Evolutionary conservation across 768 basidiomycete species (phyloP), one percentile per base, ranked within the genome.

Genomic region (Pulveroboletus ravenelii): DNA sequence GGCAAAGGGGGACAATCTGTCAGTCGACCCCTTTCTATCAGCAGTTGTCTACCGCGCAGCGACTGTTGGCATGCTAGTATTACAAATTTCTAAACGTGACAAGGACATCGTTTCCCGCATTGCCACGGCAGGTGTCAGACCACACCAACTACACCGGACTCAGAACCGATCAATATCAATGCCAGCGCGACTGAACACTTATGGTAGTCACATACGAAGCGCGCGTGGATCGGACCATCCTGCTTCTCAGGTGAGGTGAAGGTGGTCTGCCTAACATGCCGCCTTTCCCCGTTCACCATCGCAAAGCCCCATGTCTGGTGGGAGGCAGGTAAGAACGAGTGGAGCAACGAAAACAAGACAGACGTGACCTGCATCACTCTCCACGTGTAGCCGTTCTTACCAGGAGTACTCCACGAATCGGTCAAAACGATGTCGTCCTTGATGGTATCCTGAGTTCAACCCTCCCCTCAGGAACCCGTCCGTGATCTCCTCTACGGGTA

Each of bases 121-220:
- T 35, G 42, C 6, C 10, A 17, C 17, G 23, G 20, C 18, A 20
- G 31, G 18, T 5, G 20, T 63, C 45, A 65, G 31, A 48, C 10
- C 12, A 47, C 15, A 12, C 59, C 62, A 2, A 58, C 67, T 67
- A 29, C 20, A 12, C 13, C 18, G 8, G 2, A 30, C 38, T 67
- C 47, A 62, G 60, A 47, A 52, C 25, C n/a, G 20, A 23, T 23
- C 20, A 23, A 23, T n/a, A 41, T 5, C 20, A 35, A 27, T 9
- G 10, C 18, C 10, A 48, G 18, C 17, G n/a, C 20, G 6, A 20
- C 29, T 10, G 40, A 30, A 12, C 1, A 69, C 84, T 66, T 47
- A 87, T 85, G 50, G 55, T 87, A 87, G 59, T 88, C 84, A 53
- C 87, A 89, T n/a, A 84, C 72, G 34, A 88, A 62, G 36, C 73